Percentiles rank a stretch among this genome's conserved stretches.
Evolutionary conservation across 371 early-diverging fungal species (phyloP).

Genomic region (Zopfochytrium polystomum): DNA sequence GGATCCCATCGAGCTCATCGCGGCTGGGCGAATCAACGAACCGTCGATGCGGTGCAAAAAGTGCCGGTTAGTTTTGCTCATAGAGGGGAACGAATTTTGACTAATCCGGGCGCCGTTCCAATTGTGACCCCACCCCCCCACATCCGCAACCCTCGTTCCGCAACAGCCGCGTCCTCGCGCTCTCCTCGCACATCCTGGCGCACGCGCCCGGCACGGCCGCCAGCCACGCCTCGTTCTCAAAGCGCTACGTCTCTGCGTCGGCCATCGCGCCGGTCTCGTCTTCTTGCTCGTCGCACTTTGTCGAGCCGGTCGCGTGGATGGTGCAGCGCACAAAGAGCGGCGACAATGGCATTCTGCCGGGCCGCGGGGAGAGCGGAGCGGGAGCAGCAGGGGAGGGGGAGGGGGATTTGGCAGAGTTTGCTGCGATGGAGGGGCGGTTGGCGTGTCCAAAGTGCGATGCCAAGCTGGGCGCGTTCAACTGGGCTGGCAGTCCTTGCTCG

Average conservation of each 20-base stretch:
- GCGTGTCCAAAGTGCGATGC: slow-evolving; percentile 78
- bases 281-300: slow-evolving; percentile 71
- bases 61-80: slow-evolving; percentile 33
- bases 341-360: slow-evolving; percentile 53
- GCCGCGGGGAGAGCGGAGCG: too few species aligned
- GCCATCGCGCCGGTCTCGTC: not conserved
- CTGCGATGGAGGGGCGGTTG: slow-evolving; percentile 70
- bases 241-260: not conserved
- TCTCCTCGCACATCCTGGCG: slow-evolving; percentile 61
- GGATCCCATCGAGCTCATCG: not conserved
- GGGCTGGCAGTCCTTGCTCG: slow-evolving; percentile 78
- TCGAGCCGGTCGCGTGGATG: slow-evolving; percentile 87
- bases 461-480: slow-evolving; percentile 79
- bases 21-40: not conserved
- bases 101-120: slow-evolving; percentile 8
- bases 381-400: too few species aligned
- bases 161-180: slow-evolving; percentile 55
- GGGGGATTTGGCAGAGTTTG: too few species aligned
- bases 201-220: slow-evolving; percentile 60
- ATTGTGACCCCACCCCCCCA: not conserved
- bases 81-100: not conserved
- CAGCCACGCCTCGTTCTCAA: slow-evolving; percentile 8
- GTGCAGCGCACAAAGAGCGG: too few species aligned
- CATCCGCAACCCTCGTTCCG: slow-evolving; percentile 3
- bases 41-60: slow-evolving; percentile 48